Evolutionary conservation across 208 protist species (phyloP), one percentile per base, ranked within the genome.

Genomic region (Acanthamoeba lenticulata): DNA sequence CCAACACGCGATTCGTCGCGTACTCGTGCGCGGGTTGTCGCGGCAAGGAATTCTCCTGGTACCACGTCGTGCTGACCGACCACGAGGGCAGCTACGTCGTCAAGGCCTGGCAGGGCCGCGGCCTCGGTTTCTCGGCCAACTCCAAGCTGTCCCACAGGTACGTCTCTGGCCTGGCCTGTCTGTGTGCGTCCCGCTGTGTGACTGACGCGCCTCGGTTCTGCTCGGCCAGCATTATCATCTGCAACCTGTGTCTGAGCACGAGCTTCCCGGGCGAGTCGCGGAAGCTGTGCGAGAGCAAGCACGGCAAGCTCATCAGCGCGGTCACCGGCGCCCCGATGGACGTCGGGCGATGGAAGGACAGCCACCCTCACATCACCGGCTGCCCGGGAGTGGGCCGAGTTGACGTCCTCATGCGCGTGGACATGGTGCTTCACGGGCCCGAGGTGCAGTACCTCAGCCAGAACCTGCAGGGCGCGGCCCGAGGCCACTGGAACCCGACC

Each of bases 221-320:
- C 52, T 27, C 52, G 15, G 15, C 15, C 27, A 72, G 62, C 34
- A 72, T 72, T 27, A 72, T 29, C 34, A 72, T 72, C 4, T 72
- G 62, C 34, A 72, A 72, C 15, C 62, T 72, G 62, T 72, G 62
- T 29, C 62, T 72, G 32, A 38, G 62, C 34, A 29, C 62, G 3
- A 29, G 62, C 27, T 72, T 72, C 62, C 62, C 62, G 3, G 62
- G 62, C n/a, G 62, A 17, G 62, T 17, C 32, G 6, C 21, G n/a
- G 17, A 72, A 72, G 62, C 62, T 72, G n/a, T 72, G 62, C 62
- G 62, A 72, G 62, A 72, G 62, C 62, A 72, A 72, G 62, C 62
- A 72, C 9, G 62, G 62, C 62, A 72, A 72, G 27, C 62, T 72
- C 62, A 72, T 72, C 1, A 72, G 62, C 62, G n/a, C 62, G n/a